A percentile compares a stretch with the other conserved stretches of the same genome.
Evolutionary conservation across 2,329 filamentous ascomycete genomes (phyloP).

Genomic region (Claviceps citrina): DNA sequence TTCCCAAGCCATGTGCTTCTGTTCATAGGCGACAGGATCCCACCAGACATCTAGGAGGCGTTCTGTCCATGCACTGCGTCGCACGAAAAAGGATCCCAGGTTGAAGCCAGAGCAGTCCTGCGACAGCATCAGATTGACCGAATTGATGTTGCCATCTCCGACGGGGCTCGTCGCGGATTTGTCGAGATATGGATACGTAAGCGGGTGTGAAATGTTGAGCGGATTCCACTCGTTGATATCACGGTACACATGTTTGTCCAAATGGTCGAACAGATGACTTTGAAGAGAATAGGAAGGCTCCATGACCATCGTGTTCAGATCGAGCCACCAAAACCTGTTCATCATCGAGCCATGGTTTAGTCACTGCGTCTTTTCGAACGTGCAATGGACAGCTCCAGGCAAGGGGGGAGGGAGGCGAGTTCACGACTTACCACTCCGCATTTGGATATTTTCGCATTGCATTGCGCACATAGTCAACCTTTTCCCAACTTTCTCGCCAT

Average conservation of each 20-base stretch:
- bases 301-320: slow-evolving; percentile 97
- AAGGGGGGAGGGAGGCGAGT: too few relatives aligned
- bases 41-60: slow-evolving; percentile 91
- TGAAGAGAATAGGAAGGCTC: slow-evolving; percentile 84
- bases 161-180: slow-evolving; percentile 51
- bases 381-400: not conserved
- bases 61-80: slow-evolving; percentile 76
- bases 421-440: slow-evolving; percentile 73
- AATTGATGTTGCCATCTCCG: slow-evolving; percentile 62
- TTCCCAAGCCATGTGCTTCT: slow-evolving; percentile 97
- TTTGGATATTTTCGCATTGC: slow-evolving; percentile 86
- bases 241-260: slow-evolving; percentile 64
- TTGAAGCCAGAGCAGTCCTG: slow-evolving; percentile 97
- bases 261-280: slow-evolving; percentile 71
- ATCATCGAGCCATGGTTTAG: slow-evolving; percentile 3
- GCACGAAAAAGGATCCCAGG: slow-evolving; percentile 85
- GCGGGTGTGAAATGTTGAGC: slow-evolving; percentile 78
- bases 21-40: slow-evolving; percentile 94
- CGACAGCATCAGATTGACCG: slow-evolving; percentile 74
- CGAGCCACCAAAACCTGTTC: slow-evolving; percentile 97
- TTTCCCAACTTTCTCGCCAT: slow-evolving; percentile 99
- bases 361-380: too few relatives aligned
- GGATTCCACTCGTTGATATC: slow-evolving; percentile 97
- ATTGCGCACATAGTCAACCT: slow-evolving; percentile 83
- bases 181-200: slow-evolving; percentile 61